These are phyloP conservation scores for Westerdykella sp. DNA, from an alignment of 2,329 filamentous ascomycete genomes.

Conservation along the genomic window DNA sequence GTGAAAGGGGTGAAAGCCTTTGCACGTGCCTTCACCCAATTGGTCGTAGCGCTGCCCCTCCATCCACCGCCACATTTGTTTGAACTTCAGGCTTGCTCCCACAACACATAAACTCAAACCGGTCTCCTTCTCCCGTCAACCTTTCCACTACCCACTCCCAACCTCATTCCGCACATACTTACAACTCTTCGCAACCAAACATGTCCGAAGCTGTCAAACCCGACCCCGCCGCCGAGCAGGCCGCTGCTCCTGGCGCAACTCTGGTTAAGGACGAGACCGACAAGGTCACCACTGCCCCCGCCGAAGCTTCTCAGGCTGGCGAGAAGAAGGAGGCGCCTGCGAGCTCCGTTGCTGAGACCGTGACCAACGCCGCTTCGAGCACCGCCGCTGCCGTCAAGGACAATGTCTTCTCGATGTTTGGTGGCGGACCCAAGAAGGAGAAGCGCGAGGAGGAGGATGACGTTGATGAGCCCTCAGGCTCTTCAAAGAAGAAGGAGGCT, in stretches of 20 bases:
- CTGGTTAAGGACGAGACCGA: slow-evolving; percentile 41
- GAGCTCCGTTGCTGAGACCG: slow-evolving; percentile 29
- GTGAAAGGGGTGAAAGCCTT: slow-evolving; percentile 5
- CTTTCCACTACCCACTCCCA: not conserved
- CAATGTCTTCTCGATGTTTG: slow-evolving; percentile 95
- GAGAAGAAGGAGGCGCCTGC: slow-evolving; percentile 54
- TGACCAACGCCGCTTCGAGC: slow-evolving; percentile 32
- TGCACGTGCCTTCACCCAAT: slow-evolving; percentile 9
- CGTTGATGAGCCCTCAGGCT: slow-evolving; percentile 77
- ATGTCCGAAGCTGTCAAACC: slow-evolving; percentile 39
- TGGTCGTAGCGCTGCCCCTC: slow-evolving; percentile 3
- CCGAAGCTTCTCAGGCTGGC: slow-evolving; percentile 36
- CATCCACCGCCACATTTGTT: slow-evolving; percentile 1
- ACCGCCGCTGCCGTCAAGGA: slow-evolving; percentile 40
- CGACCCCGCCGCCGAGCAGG: slow-evolving; percentile 37
- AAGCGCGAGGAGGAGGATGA: slow-evolving; percentile 71
- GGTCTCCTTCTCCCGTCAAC: not conserved
- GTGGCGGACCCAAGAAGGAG: slow-evolving; percentile 93
- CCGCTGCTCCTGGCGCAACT: slow-evolving; percentile 35
- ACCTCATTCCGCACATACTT: not conserved
- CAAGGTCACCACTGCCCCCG: slow-evolving; percentile 38
- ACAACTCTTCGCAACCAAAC: slow-evolving; percentile 7
- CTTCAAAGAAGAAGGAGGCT: slow-evolving; percentile 49
- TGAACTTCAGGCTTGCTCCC: not conserved
- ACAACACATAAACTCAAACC: not conserved